Base-by-base conservation (phyloP, 176 grass and related monocot species). In the Canna indica region DNA sequence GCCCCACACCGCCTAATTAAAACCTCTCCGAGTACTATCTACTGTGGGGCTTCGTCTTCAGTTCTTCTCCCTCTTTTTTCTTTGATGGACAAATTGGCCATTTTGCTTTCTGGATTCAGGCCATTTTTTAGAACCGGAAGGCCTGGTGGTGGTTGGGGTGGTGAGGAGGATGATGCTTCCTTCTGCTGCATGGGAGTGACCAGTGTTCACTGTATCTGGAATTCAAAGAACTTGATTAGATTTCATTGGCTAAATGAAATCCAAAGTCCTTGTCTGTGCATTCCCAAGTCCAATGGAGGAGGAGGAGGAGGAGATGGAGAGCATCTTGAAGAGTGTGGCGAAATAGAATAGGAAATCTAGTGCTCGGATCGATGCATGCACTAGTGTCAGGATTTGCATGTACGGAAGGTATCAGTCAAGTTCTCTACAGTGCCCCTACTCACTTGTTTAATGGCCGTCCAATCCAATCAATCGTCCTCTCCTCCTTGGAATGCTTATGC, bases 401-500 rank as follows among this genome's bases (percentile, higher is more conserved):
- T 66, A 66, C 63, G 63, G 63, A 66, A 8, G 63, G 63, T 66
- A 66, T 66, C 63, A 66, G 63, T 66, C 63, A 66, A 66, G 5
- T 39, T 66, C 35, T 10, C 35, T 38, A 38, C 63, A 66, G 63
- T n/a, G 7, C 5, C 7, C 63, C 39, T 25, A 5, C 5, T 36
- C 20, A 66, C 33, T 66, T 66, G 33, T 38, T 66, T 65, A 63
- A 63, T 36, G 14, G 12, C 63, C 15, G 35, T 66, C 20, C 20
- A 39, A 39, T 66, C 63, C 63, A 66, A 66, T 66, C 63, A 25
- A 25, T 12, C 1, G 1, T 25, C 35, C 20, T 24, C 35, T 11
- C 7, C 22, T 38, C 27, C 20, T 18, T n/a, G n/a, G n/a, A n/a
- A n/a, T n/a, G n/a, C n/a, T n/a, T n/a, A n/a, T n/a, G n/a, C n/a